Conservation (phyloP, 805 yeast species). For the Pichia eremophila region DNA sequence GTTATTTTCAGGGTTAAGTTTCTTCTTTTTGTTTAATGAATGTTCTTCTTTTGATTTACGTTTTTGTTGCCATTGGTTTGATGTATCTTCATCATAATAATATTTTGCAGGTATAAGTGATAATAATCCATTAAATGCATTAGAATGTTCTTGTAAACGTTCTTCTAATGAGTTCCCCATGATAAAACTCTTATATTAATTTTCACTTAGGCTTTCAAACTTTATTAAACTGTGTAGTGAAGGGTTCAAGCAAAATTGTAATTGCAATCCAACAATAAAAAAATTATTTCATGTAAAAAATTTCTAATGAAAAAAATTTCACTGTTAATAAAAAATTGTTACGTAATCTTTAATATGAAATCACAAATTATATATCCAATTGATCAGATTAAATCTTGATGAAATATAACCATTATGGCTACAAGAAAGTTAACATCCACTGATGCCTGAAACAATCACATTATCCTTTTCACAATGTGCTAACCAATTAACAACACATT, state of each 20-base stretch:
- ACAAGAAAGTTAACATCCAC: too few species aligned
- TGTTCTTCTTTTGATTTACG: slow-evolving; percentile 62
- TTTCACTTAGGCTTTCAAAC: too few species aligned
- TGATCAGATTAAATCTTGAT: too few species aligned
- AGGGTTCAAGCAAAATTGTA: too few species aligned
- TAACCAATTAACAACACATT: slow-evolving; percentile 70
- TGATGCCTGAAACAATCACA: slow-evolving; percentile 68
- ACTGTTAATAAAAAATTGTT: too few species aligned
- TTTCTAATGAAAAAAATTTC: too few species aligned
- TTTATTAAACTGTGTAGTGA: too few species aligned
- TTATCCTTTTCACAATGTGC: slow-evolving; percentile 64
- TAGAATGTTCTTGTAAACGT: slow-evolving; percentile 66
- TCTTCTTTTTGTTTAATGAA: slow-evolving; percentile 52
- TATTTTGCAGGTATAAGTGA: slow-evolving; percentile 91
- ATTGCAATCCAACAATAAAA: too few species aligned
- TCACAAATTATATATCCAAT: too few species aligned
- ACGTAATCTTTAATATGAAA: too few species aligned
- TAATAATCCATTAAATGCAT: slow-evolving; percentile 79
- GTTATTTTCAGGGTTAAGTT: slow-evolving; percentile 60
- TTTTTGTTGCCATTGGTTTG: slow-evolving; percentile 84
- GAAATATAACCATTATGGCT: too few species aligned
- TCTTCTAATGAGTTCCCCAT: slow-evolving; percentile 36
- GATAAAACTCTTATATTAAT: background rate
- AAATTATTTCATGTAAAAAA: too few species aligned
- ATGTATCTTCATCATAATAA: slow-evolving; percentile 84